These are phyloP conservation scores for Sclerotinia glacialis DNA, from an alignment of 2,329 filamentous ascomycete species.

Conservation along the genomic window DNA sequence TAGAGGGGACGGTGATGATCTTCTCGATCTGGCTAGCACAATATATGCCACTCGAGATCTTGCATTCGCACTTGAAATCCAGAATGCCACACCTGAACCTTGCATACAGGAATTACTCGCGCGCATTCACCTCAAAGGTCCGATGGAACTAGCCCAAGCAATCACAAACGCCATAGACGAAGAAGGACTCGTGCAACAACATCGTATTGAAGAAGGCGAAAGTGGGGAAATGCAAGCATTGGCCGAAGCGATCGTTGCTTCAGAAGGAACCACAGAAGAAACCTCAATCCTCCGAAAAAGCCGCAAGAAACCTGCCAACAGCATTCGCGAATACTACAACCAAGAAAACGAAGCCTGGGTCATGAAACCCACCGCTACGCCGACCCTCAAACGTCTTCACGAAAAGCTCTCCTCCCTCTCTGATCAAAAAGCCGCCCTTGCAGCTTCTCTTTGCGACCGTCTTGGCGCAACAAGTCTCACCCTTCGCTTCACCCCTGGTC, in stretches of 20 bases:
- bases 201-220: conserved; percentile 71
- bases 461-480: conserved; percentile 65
- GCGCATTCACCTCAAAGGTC: conserved; percentile 65
- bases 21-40: conserved; percentile 78
- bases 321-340: conserved; percentile 56
- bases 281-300: conserved; percentile 45
- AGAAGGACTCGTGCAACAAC: conserved; percentile 78
- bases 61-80: conserved; percentile 45
- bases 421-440: conserved; percentile 59
- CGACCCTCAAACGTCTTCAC: conserved; percentile 65
- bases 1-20: conserved; percentile 86
- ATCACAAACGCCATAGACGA: conserved; percentile 86
- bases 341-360: conserved; percentile 61
- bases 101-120: conserved; percentile 49
- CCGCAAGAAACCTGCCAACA: conserved; percentile 46
- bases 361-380: conserved; percentile 68
- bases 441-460: conserved; percentile 57
- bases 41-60: conserved; percentile 72
- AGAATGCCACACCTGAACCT: conserved; percentile 28
- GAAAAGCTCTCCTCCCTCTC: conserved; percentile 58
- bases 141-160: conserved; percentile 63
- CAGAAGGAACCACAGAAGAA: conserved; percentile 61
- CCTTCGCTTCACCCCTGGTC: conserved; percentile 79
- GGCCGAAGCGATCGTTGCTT: conserved; percentile 67
- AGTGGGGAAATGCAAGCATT: conserved; percentile 68